Conservation (phyloP, 108 stramenopile genomes). For the Mediolabrus comicus region DNA sequence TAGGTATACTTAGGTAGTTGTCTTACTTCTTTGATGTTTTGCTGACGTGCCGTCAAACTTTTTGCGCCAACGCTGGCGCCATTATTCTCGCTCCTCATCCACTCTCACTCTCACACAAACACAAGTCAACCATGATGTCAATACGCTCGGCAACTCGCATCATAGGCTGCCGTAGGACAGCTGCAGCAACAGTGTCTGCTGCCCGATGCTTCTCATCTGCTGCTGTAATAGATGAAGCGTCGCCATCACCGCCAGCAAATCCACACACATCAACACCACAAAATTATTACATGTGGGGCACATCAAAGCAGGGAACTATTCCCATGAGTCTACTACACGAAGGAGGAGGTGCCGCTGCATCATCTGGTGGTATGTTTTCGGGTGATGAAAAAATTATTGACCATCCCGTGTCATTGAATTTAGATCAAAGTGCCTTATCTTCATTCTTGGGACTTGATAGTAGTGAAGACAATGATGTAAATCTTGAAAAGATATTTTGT, state of each 20-base stretch:
- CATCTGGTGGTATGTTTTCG: slow-evolving; percentile 2
- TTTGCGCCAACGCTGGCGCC: no score
- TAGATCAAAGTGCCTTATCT: not conserved
- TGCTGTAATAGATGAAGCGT: not conserved
- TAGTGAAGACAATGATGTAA: not conserved
- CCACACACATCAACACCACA: not conserved
- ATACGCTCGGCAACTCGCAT: not conserved
- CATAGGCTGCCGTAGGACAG: not conserved
- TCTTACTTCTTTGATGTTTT: no score
- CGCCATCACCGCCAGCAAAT: not conserved
- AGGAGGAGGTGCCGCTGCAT: not conserved
- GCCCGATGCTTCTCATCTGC: not conserved
- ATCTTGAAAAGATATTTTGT: slow-evolving; percentile 41
- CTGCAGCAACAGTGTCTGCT: not conserved
- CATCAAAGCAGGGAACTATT: slow-evolving; percentile 37
- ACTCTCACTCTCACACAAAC: no score
- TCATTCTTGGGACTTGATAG: slow-evolving; percentile 11
- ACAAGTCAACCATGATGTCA: no score
- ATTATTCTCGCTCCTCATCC: no score
- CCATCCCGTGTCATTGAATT: slow-evolving; percentile 30
- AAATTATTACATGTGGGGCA: slow-evolving; percentile 45
- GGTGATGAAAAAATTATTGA: slow-evolving; percentile 31
- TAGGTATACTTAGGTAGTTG: no score
- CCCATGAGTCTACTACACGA: slow-evolving; percentile 16
- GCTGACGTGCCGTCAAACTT: no score